These are phyloP conservation scores for Nicotiana undulata DNA, from an alignment of 257 asterid genomes.

Conservation along the genomic window DNA sequence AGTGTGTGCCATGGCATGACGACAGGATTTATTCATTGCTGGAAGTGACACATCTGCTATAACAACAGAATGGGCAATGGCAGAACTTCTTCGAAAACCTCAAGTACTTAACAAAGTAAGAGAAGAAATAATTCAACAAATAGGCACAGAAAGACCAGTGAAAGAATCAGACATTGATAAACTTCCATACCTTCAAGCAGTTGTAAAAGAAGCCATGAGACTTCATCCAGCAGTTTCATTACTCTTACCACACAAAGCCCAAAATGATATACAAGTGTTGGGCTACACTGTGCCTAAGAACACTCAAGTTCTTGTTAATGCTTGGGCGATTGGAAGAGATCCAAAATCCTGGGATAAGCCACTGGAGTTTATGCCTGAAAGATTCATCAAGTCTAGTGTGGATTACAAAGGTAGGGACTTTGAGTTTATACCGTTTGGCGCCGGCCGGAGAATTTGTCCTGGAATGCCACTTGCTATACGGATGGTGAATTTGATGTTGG, in stretches of 20 bases:
- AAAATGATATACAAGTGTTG: background rate
- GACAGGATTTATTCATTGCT: background rate
- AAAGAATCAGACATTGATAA: background rate
- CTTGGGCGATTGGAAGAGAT: background rate
- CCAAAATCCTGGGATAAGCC: background rate
- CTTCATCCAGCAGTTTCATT: background rate
- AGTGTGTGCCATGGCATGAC: background rate
- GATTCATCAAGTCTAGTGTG: background rate
- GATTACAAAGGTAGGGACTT: slow-evolving; percentile 1
- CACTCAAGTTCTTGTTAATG: background rate
- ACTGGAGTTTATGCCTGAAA: background rate
- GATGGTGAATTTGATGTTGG: background rate
- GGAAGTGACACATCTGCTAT: background rate
- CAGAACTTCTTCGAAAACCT: background rate
- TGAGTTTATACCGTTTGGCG: background rate
- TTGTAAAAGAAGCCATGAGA: background rate
- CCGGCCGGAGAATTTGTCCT: background rate
- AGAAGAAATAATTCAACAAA: background rate
- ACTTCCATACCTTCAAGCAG: slow-evolving; percentile 4
- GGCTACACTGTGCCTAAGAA: background rate
- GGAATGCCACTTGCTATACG: background rate
- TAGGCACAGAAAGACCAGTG: background rate
- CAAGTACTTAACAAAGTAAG: background rate
- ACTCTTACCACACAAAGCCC: background rate
- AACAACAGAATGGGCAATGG: slow-evolving; percentile 10